Percentiles rank a stretch among this genome's conserved stretches.
Conservation (phyloP, 805 yeast genomes). For the Barnettozyma vustinii region DNA sequence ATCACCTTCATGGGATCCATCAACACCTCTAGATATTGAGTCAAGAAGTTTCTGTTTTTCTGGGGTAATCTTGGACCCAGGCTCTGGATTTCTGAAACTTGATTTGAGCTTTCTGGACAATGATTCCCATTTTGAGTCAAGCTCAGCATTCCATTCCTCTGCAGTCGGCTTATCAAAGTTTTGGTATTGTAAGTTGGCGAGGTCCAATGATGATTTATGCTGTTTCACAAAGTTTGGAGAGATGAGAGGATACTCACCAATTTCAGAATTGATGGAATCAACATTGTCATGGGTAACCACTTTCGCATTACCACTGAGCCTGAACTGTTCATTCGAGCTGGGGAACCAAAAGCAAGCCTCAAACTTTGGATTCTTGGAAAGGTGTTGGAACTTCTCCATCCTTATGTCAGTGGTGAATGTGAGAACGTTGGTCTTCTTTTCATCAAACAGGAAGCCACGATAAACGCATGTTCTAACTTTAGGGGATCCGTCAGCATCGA, state of each 20-base stretch:
- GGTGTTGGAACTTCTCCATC: constrained; percentile 55
- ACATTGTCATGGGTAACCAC: constrained; percentile 29
- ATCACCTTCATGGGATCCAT: constrained; percentile 63
- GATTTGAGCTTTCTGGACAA: constrained; percentile 57
- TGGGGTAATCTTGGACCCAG: constrained; percentile 53
- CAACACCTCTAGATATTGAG: constrained; percentile 75
- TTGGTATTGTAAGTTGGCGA: constrained; percentile 7
- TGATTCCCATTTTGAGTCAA: constrained; percentile 54
- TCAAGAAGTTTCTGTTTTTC: constrained; percentile 57
- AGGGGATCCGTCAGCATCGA: constrained; percentile 50
- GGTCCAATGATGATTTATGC: constrained; percentile 22
- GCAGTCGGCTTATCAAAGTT: constrained; percentile 16
- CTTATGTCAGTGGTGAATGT: constrained; percentile 70
- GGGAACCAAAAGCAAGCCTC: constrained; percentile 78
- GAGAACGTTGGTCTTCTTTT: constrained; percentile 58
- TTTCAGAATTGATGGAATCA: constrained; percentile 11
- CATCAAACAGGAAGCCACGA: constrained; percentile 72
- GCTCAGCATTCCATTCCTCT: constrained; percentile 66
- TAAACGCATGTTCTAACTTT: constrained; percentile 63
- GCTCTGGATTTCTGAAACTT: constrained; percentile 67
- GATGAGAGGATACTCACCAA: constrained; percentile 26
- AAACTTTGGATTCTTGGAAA: constrained; percentile 42
- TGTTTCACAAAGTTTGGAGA: constrained; percentile 24
- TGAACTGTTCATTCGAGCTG: constrained; percentile 56
- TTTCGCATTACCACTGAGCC: constrained; percentile 65